Evolutionary conservation across 139 green algal species (phyloP).

Genomic region (Penium margaritaceum): DNA sequence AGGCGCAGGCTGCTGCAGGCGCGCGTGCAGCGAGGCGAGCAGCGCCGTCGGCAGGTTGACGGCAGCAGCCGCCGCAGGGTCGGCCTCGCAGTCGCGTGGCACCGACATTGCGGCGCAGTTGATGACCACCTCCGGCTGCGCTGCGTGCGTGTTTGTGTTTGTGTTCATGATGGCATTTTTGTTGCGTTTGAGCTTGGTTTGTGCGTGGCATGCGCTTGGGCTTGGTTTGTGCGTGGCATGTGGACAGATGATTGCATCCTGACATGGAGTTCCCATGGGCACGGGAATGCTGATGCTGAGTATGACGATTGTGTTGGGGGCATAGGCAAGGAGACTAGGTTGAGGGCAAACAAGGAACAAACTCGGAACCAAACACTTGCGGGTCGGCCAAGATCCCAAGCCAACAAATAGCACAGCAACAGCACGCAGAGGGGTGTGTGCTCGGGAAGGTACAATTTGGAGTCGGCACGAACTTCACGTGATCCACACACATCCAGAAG

Average conservation of each 20-base stretch:
- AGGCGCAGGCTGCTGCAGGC: not conserved
- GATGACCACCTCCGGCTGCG: slow-evolving; percentile 53
- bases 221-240: not conserved
- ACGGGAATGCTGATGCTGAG: not conserved
- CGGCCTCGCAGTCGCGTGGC: slow-evolving; percentile 56
- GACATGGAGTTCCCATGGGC: not conserved
- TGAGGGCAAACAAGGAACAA: no score
- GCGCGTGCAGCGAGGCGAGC: slow-evolving; percentile 41
- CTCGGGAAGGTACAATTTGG: no score
- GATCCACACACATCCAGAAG: no score
- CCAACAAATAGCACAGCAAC: no score
- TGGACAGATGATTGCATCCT: not conserved
- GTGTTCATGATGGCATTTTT: no score
- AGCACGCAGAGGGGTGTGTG: no score
- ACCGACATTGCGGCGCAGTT: slow-evolving; percentile 64
- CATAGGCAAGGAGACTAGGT: not conserved
- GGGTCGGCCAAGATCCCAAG: no score
- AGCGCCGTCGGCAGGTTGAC: slow-evolving; percentile 57
- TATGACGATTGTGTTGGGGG: not conserved
- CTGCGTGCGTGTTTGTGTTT: no score
- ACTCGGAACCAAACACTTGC: no score
- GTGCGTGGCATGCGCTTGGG: not conserved
- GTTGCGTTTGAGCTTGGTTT: no score
- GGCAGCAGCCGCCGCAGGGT: slow-evolving; percentile 48
- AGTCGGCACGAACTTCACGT: no score